phyloP scores from a whole-genome alignment of 1,139 yeast species.

The Groenewaldozyma auringiensis region DNA sequence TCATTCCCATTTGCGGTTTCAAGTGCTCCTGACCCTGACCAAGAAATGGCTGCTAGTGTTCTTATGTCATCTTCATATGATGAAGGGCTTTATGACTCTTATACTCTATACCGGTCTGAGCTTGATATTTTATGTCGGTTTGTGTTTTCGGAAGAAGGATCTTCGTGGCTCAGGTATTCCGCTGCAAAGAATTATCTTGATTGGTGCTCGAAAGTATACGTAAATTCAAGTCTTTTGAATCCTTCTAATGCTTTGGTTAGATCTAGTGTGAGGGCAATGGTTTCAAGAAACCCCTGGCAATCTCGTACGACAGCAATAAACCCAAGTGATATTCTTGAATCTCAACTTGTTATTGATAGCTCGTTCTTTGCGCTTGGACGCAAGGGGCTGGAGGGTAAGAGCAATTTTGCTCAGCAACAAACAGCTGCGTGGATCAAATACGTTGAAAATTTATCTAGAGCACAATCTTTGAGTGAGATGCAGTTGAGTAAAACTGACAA shows the following conservation, averaged over 20 bases:
- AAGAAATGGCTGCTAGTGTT: constrained; percentile 24
- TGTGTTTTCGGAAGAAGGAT: constrained; percentile 25
- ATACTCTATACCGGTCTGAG: constrained; percentile 15
- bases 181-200: constrained; percentile 24
- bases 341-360: not conserved
- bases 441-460: constrained; percentile 21
- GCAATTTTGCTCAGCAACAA: constrained; percentile 19
- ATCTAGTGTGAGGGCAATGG: not conserved
- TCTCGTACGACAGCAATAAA: not conserved
- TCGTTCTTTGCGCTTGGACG: not conserved
- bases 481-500: constrained; percentile 14
- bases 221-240: constrained; percentile 7
- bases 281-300: not conserved
- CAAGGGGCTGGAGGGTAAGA: not conserved
- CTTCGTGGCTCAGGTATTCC: constrained; percentile 25
- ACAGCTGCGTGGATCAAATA: constrained; percentile 26
- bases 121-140: constrained; percentile 17
- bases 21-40: constrained; percentile 16
- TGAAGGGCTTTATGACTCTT: not conserved
- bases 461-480: not conserved
- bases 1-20: constrained; percentile 22
- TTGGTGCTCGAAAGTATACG: constrained; percentile 17
- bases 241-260: not conserved
- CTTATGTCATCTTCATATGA: constrained; percentile 23
- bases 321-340: too few relatives aligned